Evolutionary conservation across 2,329 filamentous ascomycete species (phyloP).

Genomic region (Orbilia brochopaga): DNA sequence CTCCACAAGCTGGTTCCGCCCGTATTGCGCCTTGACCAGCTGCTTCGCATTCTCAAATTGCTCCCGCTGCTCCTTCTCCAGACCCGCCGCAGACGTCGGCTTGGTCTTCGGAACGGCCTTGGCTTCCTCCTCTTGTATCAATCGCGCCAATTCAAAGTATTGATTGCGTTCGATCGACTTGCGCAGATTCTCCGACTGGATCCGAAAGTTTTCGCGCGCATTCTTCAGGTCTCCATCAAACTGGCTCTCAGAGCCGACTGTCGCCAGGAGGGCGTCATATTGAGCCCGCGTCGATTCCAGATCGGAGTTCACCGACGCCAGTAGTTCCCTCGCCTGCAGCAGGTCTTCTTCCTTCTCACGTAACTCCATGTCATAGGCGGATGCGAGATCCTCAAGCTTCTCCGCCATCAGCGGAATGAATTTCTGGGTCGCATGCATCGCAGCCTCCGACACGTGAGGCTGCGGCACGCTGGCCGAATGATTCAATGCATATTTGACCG

Average conservation of each 20-base stretch:
- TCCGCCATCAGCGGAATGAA: conserved; percentile 73
- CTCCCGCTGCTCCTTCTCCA: conserved; percentile 53
- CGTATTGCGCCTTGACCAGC: conserved; percentile 52
- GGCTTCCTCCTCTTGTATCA: conserved; percentile 42
- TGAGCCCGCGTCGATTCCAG: conserved; percentile 53
- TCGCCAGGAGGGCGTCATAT: conserved; percentile 53
- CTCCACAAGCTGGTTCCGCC: conserved; percentile 53
- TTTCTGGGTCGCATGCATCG: conserved; percentile 71
- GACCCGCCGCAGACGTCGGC: conserved; percentile 44
- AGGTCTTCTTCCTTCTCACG: conserved; percentile 74
- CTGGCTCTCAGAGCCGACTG: conserved; percentile 51
- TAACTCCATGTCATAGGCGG: conserved; percentile 75
- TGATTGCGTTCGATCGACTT: conserved; percentile 49
- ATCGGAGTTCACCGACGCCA: conserved; percentile 72
- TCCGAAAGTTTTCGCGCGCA: conserved; percentile 32
- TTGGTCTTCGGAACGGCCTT: conserved; percentile 48
- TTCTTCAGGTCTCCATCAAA: conserved; percentile 51
- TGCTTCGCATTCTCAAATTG: conserved; percentile 53
- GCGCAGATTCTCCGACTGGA: conserved; percentile 33
- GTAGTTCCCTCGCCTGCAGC: conserved; percentile 69
- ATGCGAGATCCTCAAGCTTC: conserved; percentile 73
- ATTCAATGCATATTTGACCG: conserved; percentile 53
- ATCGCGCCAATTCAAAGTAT: conserved; percentile 38
- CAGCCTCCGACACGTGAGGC: conserved; percentile 67
- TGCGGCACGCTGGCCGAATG: conserved; percentile 53